Conservation (phyloP, 2,329 filamentous ascomycete species). For the Thielaviopsis punctulata region DNA sequence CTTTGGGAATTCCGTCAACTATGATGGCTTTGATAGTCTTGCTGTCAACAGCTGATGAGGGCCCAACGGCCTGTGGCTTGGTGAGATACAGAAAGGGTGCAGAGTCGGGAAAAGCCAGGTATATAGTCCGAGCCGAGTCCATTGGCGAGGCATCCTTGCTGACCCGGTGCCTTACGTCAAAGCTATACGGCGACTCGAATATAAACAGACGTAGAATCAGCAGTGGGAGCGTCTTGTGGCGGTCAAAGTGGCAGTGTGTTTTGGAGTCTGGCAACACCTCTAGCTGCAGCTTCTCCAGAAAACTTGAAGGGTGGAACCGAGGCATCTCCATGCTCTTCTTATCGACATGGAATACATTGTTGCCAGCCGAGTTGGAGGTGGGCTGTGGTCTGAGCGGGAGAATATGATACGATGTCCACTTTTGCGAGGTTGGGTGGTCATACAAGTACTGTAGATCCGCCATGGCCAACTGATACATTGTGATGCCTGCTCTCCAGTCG, state of each 20-base stretch:
- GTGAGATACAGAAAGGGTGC: constrained; percentile 58
- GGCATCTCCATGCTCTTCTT: constrained; percentile 36
- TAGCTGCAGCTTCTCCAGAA: constrained; percentile 56
- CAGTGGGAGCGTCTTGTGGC: constrained; percentile 50
- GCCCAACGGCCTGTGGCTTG: constrained; percentile 28
- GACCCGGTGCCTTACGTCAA: constrained; percentile 10
- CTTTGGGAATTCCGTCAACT: constrained; percentile 65
- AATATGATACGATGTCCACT: constrained; percentile 46
- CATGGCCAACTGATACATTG: constrained; percentile 50
- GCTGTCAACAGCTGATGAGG: constrained; percentile 31
- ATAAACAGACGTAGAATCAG: constrained; percentile 64
- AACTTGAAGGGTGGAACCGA: constrained; percentile 64
- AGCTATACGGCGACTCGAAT: constrained; percentile 56
- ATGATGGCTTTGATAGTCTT: constrained; percentile 53
- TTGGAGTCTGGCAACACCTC: constrained; percentile 66
- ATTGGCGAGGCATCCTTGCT: constrained; percentile 3
- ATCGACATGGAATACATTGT: constrained; percentile 20
- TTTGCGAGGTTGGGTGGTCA: constrained; percentile 45
- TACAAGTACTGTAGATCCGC: constrained; percentile 50
- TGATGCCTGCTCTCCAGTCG: constrained; percentile 51
- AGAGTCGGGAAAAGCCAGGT: constrained; percentile 66
- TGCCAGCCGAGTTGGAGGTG: constrained; percentile 15
- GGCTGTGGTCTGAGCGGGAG: constrained; percentile 29
- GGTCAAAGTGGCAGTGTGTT: constrained; percentile 64
- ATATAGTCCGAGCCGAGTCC: constrained; percentile 48